phyloP scores from a whole-genome alignment of 768 basidiomycete genomes.

The Galerina marginata region DNA sequence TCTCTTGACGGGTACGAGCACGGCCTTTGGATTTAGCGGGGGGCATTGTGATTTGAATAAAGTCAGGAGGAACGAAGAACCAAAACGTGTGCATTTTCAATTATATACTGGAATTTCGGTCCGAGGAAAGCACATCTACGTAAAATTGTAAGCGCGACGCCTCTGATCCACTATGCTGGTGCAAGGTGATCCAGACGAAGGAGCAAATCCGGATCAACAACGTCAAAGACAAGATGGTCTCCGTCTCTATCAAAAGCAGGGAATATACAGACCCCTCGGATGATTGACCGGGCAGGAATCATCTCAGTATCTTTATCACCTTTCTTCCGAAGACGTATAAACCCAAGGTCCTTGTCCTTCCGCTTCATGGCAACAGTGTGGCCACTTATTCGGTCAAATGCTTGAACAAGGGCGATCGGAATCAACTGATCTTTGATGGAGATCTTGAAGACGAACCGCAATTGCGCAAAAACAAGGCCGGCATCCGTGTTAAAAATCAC shows the following conservation, averaged over 20 bases:
- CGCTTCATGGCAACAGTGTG: too few relatives aligned
- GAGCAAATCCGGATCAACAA: neutral
- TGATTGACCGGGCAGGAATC: too few relatives aligned
- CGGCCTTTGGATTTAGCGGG: too few relatives aligned
- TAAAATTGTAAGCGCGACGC: too few relatives aligned
- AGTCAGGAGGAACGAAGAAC: too few relatives aligned
- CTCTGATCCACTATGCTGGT: too few relatives aligned
- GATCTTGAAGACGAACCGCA: neutral
- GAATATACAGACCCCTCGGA: too few relatives aligned
- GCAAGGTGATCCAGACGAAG: neutral
- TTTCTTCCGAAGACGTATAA: neutral
- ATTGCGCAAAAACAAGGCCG: neutral
- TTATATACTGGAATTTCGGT: too few relatives aligned
- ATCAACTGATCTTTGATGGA: neutral
- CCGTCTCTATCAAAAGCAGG: neutral
- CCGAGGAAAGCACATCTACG: too few relatives aligned
- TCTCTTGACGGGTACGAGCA: too few relatives aligned
- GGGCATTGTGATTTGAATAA: too few relatives aligned
- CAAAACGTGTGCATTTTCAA: too few relatives aligned
- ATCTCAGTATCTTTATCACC: neutral
- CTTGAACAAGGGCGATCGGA: neutral
- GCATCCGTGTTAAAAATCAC: slow-evolving; percentile 28
- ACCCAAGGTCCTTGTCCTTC: neutral
- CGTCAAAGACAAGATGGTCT: neutral
- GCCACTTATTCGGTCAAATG: neutral